Evolutionary conservation across 345 rosid genomes (phyloP).

Genomic region (Ceriops tagal): DNA sequence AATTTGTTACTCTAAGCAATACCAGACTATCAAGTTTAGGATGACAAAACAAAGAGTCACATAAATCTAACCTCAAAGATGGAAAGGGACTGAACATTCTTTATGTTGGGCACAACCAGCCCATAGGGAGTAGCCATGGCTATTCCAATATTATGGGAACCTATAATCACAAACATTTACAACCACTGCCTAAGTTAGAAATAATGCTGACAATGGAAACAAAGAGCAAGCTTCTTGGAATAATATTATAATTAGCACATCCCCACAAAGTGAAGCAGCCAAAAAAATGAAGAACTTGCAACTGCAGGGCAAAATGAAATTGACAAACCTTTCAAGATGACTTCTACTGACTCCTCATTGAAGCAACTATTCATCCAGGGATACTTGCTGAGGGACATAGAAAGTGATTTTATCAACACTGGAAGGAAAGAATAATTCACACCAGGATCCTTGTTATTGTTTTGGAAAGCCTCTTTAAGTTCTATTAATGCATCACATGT

Average conservation of each 20-base stretch:
- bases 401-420: conserved; percentile 69
- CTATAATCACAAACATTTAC: conserved; percentile 32
- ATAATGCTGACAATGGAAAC: neutral
- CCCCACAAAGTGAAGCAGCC: neutral
- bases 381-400: conserved; percentile 73
- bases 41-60: neutral
- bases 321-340: conserved; percentile 63
- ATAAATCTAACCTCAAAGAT: conserved; percentile 54
- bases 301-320: conserved; percentile 6
- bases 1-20: neutral
- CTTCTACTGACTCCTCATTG: conserved; percentile 67
- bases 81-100: conserved; percentile 81
- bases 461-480: conserved; percentile 67
- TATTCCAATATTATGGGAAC: conserved; percentile 88
- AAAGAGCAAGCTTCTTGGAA: neutral
- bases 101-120: conserved; percentile 85
- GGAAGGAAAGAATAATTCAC: conserved; percentile 90
- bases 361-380: conserved; percentile 87
- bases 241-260: neutral
- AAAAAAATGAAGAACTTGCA: neutral
- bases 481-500: conserved; percentile 73
- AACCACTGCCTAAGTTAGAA: neutral
- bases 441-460: conserved; percentile 55
- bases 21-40: neutral
- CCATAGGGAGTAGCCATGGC: conserved; percentile 94